A percentile compares a stretch with the other conserved stretches of the same genome.
phyloP scores from a whole-genome alignment of 495 filamentous ascomycete genomes.

The Filosporella fistucella region DNA sequence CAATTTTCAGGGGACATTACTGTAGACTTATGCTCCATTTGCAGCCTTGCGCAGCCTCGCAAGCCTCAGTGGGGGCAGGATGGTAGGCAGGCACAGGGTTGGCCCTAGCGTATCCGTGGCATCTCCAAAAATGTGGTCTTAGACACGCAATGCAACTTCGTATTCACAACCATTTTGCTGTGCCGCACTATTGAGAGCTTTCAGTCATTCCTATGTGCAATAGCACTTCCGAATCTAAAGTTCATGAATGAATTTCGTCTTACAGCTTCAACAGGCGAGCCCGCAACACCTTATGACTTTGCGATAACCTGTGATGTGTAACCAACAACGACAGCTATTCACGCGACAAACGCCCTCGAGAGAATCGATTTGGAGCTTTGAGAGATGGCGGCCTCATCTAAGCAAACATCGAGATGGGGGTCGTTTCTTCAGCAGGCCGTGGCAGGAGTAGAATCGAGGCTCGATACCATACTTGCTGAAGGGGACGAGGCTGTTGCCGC shows the following conservation, averaged over 20 bases:
- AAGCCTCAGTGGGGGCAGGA: too few species aligned
- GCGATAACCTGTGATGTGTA: constrained; percentile 11
- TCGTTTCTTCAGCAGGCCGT: constrained; percentile 89
- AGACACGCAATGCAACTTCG: neutral
- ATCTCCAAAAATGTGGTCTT: neutral
- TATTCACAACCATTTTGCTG: neutral
- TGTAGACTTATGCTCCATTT: too few species aligned
- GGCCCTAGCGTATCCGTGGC: too few species aligned
- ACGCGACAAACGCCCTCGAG: constrained; percentile 1
- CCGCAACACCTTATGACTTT: neutral
- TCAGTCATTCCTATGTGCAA: too few species aligned
- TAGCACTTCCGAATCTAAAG: too few species aligned
- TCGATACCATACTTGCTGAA: constrained; percentile 89
- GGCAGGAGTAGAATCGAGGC: constrained; percentile 85
- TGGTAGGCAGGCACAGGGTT: too few species aligned
- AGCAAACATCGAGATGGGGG: constrained; percentile 61
- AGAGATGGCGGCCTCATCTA: constrained; percentile 34
- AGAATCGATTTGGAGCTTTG: constrained; percentile 4
- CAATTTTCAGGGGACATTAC: too few species aligned
- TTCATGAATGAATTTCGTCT: too few species aligned
- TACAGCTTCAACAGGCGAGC: neutral
- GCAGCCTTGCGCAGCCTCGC: too few species aligned
- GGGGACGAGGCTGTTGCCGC: constrained; percentile 39
- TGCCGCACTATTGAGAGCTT: neutral
- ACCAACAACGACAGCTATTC: constrained; percentile 4